Evolutionary conservation across 192 early-diverging fungal genomes (phyloP).

Genomic region (Coemansia javaensis): DNA sequence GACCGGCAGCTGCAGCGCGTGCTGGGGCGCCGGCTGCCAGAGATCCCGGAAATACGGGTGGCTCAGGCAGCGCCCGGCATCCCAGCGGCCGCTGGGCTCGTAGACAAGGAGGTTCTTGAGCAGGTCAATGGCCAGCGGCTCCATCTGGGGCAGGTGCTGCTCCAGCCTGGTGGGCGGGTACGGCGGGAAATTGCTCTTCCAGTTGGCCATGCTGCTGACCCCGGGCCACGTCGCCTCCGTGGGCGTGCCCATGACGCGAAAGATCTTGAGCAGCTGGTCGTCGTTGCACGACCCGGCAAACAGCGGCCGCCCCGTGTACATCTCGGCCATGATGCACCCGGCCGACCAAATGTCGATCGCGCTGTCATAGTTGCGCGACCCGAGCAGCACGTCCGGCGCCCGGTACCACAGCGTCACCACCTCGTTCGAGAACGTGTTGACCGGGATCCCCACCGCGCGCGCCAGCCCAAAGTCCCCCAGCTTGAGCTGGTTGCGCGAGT

Average conservation of each 20-base stretch:
- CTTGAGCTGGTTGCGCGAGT: conserved; percentile 73
- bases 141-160: conserved; percentile 70
- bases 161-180: conserved; percentile 62
- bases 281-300: conserved; percentile 80
- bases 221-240: conserved; percentile 72
- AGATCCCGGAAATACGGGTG: conserved; percentile 47
- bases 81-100: conserved; percentile 55
- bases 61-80: conserved; percentile 25
- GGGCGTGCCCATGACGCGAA: conserved; percentile 75
- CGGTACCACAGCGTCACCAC: conserved; percentile 99
- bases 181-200: conserved; percentile 61
- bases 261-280: conserved; percentile 76
- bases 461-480: conserved; percentile 83
- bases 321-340: conserved; percentile 97
- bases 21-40: conserved; percentile 35
- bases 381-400: conserved; percentile 93
- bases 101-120: conserved; percentile 70
- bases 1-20: conserved; percentile 19
- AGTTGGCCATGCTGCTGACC: conserved; percentile 66
- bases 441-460: conserved; percentile 77
- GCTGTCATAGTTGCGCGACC: conserved; percentile 89
- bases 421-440: conserved; percentile 95
- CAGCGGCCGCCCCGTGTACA: conserved; percentile 73
- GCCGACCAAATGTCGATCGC: conserved; percentile 98
- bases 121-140: conserved; percentile 64